Evolutionary conservation across 2,329 filamentous ascomycete genomes (phyloP), one percentile per base, ranked within the genome.

Genomic region (Trichoderma atroviride): DNA sequence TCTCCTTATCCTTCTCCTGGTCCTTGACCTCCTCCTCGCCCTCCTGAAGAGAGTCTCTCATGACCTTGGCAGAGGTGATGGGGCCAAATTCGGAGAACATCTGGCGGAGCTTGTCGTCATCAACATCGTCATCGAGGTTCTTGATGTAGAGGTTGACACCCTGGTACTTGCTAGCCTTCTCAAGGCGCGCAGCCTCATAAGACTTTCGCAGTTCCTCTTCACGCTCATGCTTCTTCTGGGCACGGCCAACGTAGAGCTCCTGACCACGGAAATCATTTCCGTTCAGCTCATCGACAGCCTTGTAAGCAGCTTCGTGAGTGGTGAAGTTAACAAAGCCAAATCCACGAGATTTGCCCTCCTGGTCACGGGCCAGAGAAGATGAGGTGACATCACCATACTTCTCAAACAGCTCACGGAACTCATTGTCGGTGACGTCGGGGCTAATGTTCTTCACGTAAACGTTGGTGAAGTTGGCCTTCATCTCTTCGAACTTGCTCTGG

Each of bases 381-480:
- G 96, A 99, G 71, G 96, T 98, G 75, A 99, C 96, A 69, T 96
- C 91, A 75, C 96, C 96, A 78, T 89, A 97, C 83, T 90, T 90
- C 87, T 96, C 92, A 77, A 99, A 98, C 62, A 98, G 87, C 72
- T 91, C 88, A 76, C 94, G 93, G 89, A 99, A 98, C 80, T 98
- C 92, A 10, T 98, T 94, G 72, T 99, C 96, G 70, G 89, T 91
- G 73, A 91, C 92, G 60, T 97, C 95, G 43, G 84, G 78, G 77
- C 90, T 89, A 76, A 99, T 91, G 86, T 99, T 99, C 91, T 99
- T 99, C 86, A 99, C 93, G 85, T 99, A 99, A 83, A 99, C 91
- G 83, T 99, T 99, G 86, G 96, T 99, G 88, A 96, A 99, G 88
- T 99, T 99, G 83, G 96, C 96, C 91, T 99, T 99, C 95, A 99